Evolutionary conservation across 1,139 yeast species (phyloP).

Genomic region (Candida labiduridarum): DNA sequence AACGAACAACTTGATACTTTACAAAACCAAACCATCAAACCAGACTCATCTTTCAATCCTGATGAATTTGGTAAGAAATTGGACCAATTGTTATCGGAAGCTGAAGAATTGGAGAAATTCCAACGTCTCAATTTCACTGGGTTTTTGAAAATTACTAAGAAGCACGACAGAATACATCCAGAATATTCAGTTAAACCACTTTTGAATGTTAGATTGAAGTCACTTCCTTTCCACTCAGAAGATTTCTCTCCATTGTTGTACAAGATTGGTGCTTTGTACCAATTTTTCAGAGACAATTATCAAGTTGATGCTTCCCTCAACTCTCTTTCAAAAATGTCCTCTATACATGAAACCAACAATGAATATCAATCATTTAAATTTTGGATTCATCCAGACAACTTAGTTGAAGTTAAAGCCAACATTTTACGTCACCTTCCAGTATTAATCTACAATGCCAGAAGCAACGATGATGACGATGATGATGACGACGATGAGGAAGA

Average conservation of each 20-base stretch:
- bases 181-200: conserved; percentile 86
- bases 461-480: conserved; percentile 37
- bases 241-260: conserved; percentile 91
- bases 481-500: conserved; percentile 40
- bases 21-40: conserved; percentile 49
- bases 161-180: conserved; percentile 89
- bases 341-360: conserved; percentile 52
- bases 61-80: conserved; percentile 60
- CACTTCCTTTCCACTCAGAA: conserved; percentile 90
- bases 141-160: conserved; percentile 89
- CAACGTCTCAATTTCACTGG: conserved; percentile 93
- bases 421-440: conserved; percentile 93
- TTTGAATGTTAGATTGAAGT: conserved; percentile 82
- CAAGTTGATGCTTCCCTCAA: conserved; percentile 36
- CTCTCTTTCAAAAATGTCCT: conserved; percentile 41
- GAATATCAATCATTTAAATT: conserved; percentile 82
- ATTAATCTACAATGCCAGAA: conserved; percentile 64
- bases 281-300: conserved; percentile 73
- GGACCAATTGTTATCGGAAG: conserved; percentile 71
- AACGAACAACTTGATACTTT: conserved; percentile 63
- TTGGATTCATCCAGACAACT: conserved; percentile 95
- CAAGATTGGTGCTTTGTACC: conserved; percentile 79
- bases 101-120: conserved; percentile 88
- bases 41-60: conserved; percentile 49
- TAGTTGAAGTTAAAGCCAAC: conserved; percentile 95